A percentile compares a stretch with the other conserved stretches of the same genome.
Evolutionary conservation across 2,329 filamentous ascomycete species (phyloP).

Genomic region (Colletotrichum lentis): DNA sequence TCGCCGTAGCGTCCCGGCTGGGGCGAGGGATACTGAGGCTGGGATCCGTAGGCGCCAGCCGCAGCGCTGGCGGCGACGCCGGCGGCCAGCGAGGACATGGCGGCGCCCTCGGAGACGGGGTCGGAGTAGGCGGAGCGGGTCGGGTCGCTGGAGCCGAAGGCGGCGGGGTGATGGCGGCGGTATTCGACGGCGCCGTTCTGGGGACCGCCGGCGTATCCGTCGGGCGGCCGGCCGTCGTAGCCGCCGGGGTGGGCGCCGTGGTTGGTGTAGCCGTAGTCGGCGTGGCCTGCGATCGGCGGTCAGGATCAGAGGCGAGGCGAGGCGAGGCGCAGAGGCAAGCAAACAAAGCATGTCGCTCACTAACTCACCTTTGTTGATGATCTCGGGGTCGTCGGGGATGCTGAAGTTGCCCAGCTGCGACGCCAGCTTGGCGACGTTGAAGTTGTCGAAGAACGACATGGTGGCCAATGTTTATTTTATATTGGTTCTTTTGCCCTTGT

Average conservation of each 20-base stretch:
- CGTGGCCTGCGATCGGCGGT: slow-evolving; percentile 10
- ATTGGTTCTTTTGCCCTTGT: background rate
- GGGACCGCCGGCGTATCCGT: slow-evolving; percentile 35
- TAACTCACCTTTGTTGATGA: slow-evolving; percentile 38
- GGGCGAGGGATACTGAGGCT: slow-evolving; percentile 25
- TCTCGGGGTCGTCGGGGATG: slow-evolving; percentile 48
- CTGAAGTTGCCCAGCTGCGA: slow-evolving; percentile 52
- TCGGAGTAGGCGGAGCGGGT: slow-evolving; percentile 17
- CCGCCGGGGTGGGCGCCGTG: slow-evolving; percentile 20
- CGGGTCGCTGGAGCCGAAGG: slow-evolving; percentile 35
- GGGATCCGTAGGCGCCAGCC: slow-evolving; percentile 36
- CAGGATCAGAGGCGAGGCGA: background rate
- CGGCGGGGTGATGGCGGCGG: slow-evolving; percentile 24
- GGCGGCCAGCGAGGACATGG: slow-evolving; percentile 15
- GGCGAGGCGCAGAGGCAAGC: background rate
- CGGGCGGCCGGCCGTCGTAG: slow-evolving; percentile 35
- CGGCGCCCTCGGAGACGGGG: slow-evolving; percentile 12
- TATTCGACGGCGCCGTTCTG: slow-evolving; percentile 37
- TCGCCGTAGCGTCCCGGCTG: slow-evolving; percentile 33
- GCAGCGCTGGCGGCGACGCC: slow-evolving; percentile 8
- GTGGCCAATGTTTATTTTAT: background rate
- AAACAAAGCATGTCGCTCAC: background rate
- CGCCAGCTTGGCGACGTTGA: slow-evolving; percentile 45
- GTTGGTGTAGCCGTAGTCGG: slow-evolving; percentile 36
- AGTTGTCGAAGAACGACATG: slow-evolving; percentile 38